Base-by-base conservation (phyloP, 2,329 filamentous ascomycete genomes). In the Pseudovirgaria hyperparasitica region DNA sequence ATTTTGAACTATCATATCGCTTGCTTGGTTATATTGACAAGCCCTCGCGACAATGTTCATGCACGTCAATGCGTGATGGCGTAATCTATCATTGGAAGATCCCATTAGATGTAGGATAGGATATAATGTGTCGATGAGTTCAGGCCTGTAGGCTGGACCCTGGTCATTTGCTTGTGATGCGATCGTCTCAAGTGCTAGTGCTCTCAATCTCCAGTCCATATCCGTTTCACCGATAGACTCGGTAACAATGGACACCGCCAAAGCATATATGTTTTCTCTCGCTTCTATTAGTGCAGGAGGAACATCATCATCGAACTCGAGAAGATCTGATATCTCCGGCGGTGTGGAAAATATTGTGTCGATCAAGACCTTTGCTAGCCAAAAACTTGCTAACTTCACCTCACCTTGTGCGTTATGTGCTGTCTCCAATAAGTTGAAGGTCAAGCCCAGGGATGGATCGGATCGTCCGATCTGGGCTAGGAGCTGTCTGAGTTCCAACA, bases 81-180 rank as follows among this genome's bases (percentile, higher is more conserved):
- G 78, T 10, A 98, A 60, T 15, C 63, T 62, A 0, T 65, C 54
- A 19, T 75, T 72, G 1, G 66, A 60, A 3, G 84, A 86, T 4
- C 84, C 85, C 10, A 98, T 61, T 26, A 86, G 71, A n/a, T 90
- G 82, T 0, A 92, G 70, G n/a, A 93, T 66, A 0, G 90, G 86
- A 49, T 93, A 98, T 9, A 98, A 60, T 0, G 85, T 74, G 41
- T 98, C 90, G 26, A 94, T 82, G 7, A 98, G 66, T 46, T 96
- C 87, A 3, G 75, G 70, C 3, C 80, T 73, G 50, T 94, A 98
- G 0, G 70, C 68, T 27, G 65, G 48, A 12, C 72, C 67, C 19
- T 79, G 61, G 11, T 70, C 70, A 15, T 68, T 63, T 3, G 87
- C 82, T 34, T 84, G 76, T 29, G 87, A 70, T 1, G 85, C 76